phyloP scores from a whole-genome alignment of 2,329 filamentous ascomycete species.

The Parastagonospora avenae region DNA sequence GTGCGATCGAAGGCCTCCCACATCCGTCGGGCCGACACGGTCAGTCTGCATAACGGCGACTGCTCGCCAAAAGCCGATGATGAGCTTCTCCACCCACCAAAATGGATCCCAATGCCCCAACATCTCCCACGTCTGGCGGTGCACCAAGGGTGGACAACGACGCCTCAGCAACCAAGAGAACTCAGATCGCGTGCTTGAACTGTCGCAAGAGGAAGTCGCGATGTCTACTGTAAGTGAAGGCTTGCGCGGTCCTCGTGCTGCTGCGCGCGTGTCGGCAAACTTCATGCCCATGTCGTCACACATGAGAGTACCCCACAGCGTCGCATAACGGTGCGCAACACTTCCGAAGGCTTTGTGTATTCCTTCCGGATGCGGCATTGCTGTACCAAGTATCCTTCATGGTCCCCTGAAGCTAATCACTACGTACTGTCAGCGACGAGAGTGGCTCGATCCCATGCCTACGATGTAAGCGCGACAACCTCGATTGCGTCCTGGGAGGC shows the following conservation, averaged over 20 bases:
- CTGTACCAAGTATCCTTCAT: not conserved
- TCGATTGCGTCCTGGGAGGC: slow-evolving; percentile 64
- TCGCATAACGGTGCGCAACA: too few species aligned
- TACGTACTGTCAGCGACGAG: slow-evolving; percentile 46
- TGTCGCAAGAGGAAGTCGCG: slow-evolving; percentile 48
- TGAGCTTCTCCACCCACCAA: too few species aligned
- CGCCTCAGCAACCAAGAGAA: slow-evolving; percentile 24
- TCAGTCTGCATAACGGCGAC: too few species aligned
- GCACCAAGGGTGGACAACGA: slow-evolving; percentile 18
- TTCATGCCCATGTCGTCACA: not conserved
- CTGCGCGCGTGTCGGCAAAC: slow-evolving; percentile 6
- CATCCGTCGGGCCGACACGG: too few species aligned
- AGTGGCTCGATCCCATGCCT: slow-evolving; percentile 60
- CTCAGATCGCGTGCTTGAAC: slow-evolving; percentile 38
- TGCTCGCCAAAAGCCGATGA: too few species aligned
- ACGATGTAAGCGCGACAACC: slow-evolving; percentile 61
- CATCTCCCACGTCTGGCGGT: not conserved
- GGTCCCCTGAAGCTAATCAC: not conserved
- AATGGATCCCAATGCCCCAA: not conserved
- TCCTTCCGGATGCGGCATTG: not conserved
- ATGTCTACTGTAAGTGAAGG: slow-evolving; percentile 46
- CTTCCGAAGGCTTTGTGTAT: not conserved
- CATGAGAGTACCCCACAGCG: too few species aligned
- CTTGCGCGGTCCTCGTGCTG: too few species aligned
- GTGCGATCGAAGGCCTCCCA: too few species aligned